Evolutionary conservation across 176 grass and related monocot species (phyloP), one percentile per base, ranked within the genome.

Genomic region (Musa troglodytarum): DNA sequence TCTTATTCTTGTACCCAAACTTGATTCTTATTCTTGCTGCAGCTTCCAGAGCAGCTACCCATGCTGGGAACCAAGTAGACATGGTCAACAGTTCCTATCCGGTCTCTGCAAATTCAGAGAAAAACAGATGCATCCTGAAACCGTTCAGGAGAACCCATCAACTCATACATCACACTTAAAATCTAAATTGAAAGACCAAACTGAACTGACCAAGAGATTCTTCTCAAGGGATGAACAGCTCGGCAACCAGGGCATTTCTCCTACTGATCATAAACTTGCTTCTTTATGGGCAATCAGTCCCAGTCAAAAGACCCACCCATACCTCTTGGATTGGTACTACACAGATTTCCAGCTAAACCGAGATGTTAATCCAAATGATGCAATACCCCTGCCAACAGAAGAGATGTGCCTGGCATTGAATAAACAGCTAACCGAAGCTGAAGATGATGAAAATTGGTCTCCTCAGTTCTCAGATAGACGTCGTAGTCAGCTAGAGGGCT

Each of bases 291-390:
- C 90, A 52, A 83, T 90, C 2, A 85, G 85, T 73, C 74, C 80
- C 49, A 84, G 85, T 52, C 88, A 87, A 83, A 91, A 83, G 78
- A 77, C 63, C 52, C 82, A 87, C 28, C 95, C 86, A 0, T 94
- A 94, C 82, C 77, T 99, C 75, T 79, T 94, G 21, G 95, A 99
- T 54, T 99, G 88, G 88, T 99, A 99, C 77, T 94, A 99, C 74
- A 88, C 81, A 57, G 84, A 77, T 43, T 71, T 68, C 56, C 81
- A 65, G 76, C 77, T 76, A 10, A 78, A 81, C 11, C 43, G 49
- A 53, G 55, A n/a, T 26, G 82, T 76, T 73, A 79, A 57, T 77
- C 54, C 59, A 19, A 80, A 78, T 82, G 53, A 84, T 15, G 63
- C 16, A 25, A 78, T 75, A 64, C 55, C 72, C 56, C 20, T 67